phyloP scores from a whole-genome alignment of 163 green algal genomes.

The Chlorella variabilis region DNA sequence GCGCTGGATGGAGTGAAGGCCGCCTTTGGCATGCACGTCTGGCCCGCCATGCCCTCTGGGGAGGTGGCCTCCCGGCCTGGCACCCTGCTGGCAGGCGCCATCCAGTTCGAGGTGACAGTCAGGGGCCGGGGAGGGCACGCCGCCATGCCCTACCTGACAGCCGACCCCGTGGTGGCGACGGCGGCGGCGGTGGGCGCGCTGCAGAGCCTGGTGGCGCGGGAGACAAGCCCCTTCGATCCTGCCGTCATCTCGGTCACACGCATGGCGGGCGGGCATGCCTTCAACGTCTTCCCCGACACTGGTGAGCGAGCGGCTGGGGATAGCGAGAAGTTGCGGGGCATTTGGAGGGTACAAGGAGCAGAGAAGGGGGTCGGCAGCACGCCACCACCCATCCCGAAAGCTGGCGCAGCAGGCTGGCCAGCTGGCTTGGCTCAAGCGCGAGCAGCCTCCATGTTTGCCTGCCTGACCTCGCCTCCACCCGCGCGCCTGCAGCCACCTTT shows the following conservation, averaged over 20 bases:
- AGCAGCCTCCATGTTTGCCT: too few relatives aligned
- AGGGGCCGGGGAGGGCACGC: conserved; percentile 81
- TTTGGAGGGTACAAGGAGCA: not conserved
- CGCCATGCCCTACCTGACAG: conserved; percentile 89
- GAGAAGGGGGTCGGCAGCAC: too few relatives aligned
- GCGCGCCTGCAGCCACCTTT: conserved; percentile 24
- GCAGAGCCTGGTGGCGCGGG: conserved; percentile 86
- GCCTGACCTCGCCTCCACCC: not conserved
- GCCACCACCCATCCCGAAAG: too few relatives aligned
- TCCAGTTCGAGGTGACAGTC: conserved; percentile 68
- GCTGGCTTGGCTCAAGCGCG: too few relatives aligned
- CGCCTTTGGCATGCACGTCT: conserved; percentile 86
- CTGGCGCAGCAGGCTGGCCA: too few relatives aligned
- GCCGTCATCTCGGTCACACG: conserved; percentile 84
- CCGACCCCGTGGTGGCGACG: conserved; percentile 87
- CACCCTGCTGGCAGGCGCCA: conserved; percentile 65
- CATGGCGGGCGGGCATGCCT: conserved; percentile 71
- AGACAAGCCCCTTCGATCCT: conserved; percentile 79
- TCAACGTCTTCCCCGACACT: conserved; percentile 90
- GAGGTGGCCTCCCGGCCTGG: conserved; percentile 57
- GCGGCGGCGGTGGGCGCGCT: conserved; percentile 74
- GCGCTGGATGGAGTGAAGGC: conserved; percentile 62
- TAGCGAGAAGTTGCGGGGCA: too few relatives aligned
- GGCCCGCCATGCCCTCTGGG: conserved; percentile 67
- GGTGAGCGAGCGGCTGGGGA: conserved; percentile 6